Evolutionary conservation across 2,329 filamentous ascomycete species (phyloP), one percentile per base, ranked within the genome.

Genomic region (Bertia moriformis): DNA sequence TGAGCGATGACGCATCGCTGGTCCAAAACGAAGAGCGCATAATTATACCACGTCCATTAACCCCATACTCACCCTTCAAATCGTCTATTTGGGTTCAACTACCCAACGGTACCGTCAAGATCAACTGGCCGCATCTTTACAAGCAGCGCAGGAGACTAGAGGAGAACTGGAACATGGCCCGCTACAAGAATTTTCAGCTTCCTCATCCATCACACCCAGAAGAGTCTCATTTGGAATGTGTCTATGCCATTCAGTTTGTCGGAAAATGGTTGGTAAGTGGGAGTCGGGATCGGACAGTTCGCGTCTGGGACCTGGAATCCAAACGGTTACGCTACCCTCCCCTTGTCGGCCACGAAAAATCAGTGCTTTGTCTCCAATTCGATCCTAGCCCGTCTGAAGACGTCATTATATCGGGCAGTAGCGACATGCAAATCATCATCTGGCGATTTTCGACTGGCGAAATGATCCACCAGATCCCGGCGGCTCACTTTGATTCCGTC

Each of bases 111-210:
- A 43, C 41, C 4, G 40, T 40, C 4, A 40, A 44, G 45, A 50
- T 82, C 39, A 79, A 80, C 46, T 82, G 76, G 74, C 66, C 72
- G 4, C 71, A 74, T 51, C 59, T 82, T 2, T 82, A 77, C 57
- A 78, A 77, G 53, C 75, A 79, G 49, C 72, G 77, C 37, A 62
- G 67, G 41, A 61, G 66, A 19, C 52, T 82, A 19, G 77, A 82
- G 54, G 69, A 74, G 17, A 81, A 81, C 46, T 82, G 77, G 77
- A 62, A 66, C 32, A 63, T 66, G 33, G 75, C 72, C 4, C 66
- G 66, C 18, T 79, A 66, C 52, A 67, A 61, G 4, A 77, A 72
- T 44, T 82, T 81, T 45, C 73, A 76, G 46, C 62, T 82, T 2
- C 77, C 77, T 4, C 71, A 79, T 48, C 73, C 73, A 0, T 60